Percentiles rank a stretch among this genome's conserved stretches.
phyloP scores from a whole-genome alignment of 2,329 filamentous ascomycete species.

The Aspergillus sp. region DNA sequence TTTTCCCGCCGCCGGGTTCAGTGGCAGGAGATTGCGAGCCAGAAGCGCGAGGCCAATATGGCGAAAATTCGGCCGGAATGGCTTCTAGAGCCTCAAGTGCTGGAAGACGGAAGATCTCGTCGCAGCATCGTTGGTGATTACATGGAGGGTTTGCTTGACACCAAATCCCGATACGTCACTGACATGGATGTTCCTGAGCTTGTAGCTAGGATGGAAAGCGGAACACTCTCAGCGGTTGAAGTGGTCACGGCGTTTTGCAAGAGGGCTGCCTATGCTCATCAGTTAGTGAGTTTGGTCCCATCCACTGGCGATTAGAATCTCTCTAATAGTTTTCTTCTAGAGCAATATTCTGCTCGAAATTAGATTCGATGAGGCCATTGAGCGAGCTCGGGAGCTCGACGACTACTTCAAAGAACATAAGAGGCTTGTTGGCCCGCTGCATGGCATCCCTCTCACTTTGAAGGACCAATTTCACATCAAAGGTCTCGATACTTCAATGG shows the following conservation, averaged over 20 bases:
- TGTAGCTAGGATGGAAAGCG: conserved; percentile 4
- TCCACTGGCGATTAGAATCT: background rate
- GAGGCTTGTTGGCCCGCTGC: conserved; percentile 5
- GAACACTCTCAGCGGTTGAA: conserved; percentile 3
- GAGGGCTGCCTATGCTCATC: conserved; percentile 11
- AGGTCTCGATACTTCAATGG: conserved; percentile 9
- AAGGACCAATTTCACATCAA: conserved; percentile 11
- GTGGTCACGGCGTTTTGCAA: conserved; percentile 10
- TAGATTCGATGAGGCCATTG: conserved; percentile 10
- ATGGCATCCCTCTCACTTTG: conserved; percentile 8
- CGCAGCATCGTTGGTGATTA: conserved; percentile 6
- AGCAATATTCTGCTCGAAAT: conserved; percentile 7
- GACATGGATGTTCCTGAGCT: conserved; percentile 8
- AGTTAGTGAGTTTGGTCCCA: conserved; percentile 4
- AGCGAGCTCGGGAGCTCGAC: conserved; percentile 4
- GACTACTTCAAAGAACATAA: conserved; percentile 3
- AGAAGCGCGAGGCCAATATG: conserved; percentile 4
- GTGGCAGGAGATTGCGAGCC: conserved; percentile 6
- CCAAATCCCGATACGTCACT: conserved; percentile 5
- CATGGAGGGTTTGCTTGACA: conserved; percentile 5
- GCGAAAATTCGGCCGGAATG: conserved; percentile 8
- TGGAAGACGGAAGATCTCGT: conserved; percentile 6
- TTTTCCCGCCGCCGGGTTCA: background rate
- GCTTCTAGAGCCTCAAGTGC: conserved; percentile 6
- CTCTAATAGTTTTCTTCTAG: background rate